Evolutionary conservation across 176 grass and related monocot genomes (phyloP).

Genomic region (Phoenix roebelenii): DNA sequence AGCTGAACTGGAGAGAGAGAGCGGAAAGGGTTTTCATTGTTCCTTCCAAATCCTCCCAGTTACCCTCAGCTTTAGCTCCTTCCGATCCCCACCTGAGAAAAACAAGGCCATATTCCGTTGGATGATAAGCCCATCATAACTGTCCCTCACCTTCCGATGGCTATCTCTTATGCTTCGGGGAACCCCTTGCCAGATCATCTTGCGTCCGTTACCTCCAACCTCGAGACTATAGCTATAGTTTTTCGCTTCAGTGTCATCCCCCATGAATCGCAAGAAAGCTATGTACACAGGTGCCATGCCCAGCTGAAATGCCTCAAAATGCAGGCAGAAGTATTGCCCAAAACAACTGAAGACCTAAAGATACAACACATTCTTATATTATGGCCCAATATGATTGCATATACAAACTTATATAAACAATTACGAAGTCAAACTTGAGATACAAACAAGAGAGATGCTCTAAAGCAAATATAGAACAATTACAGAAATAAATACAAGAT

Average conservation of each 20-base stretch:
- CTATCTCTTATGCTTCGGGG: slow-evolving; percentile 92
- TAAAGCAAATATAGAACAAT: too few species aligned
- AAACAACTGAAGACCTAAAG: slow-evolving; percentile 93
- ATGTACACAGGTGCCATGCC: slow-evolving; percentile 81
- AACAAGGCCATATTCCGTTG: slow-evolving; percentile 96
- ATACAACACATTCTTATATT: background rate
- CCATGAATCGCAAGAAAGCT: slow-evolving; percentile 94
- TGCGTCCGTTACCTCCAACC: slow-evolving; percentile 74
- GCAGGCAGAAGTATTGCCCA: slow-evolving; percentile 89
- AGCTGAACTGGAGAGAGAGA: too few species aligned
- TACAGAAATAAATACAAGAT: too few species aligned
- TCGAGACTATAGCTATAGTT: slow-evolving; percentile 95
- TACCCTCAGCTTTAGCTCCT: slow-evolving; percentile 88
- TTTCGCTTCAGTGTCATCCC: slow-evolving; percentile 71
- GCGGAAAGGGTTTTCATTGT: slow-evolving; percentile 26
- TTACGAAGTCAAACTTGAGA: too few species aligned
- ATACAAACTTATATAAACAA: too few species aligned
- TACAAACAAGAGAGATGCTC: too few species aligned
- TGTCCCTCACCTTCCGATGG: slow-evolving; percentile 86
- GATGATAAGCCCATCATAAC: slow-evolving; percentile 89
- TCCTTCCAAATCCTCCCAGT: slow-evolving; percentile 94
- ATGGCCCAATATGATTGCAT: too few species aligned
- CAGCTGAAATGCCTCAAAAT: slow-evolving; percentile 91
- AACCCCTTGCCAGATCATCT: slow-evolving; percentile 94
- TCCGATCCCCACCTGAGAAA: slow-evolving; percentile 80